Evolutionary conservation across 176 grass and related monocot species (phyloP).

Genomic region (Zizania latifolia): DNA sequence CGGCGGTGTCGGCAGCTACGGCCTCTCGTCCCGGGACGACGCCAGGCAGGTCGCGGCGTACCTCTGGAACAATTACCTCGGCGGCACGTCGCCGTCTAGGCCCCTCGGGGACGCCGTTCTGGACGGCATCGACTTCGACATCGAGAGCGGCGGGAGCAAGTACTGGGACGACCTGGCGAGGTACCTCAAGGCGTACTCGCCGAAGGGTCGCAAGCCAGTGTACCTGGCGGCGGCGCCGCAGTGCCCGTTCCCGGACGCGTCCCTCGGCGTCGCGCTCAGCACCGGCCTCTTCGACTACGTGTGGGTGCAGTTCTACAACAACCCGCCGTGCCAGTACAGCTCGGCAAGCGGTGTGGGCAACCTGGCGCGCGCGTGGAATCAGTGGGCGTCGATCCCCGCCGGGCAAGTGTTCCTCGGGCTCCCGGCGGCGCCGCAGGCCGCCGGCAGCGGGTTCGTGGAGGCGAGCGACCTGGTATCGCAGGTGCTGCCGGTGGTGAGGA

Average conservation of each 20-base stretch:
- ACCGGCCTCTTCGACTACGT: conserved; percentile 76
- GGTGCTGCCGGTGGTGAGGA: conserved; percentile 50
- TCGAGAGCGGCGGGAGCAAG: conserved; percentile 52
- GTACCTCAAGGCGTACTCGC: conserved; percentile 36
- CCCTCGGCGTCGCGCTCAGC: conserved; percentile 36
- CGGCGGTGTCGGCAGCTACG: conserved; percentile 55
- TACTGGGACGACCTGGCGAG: conserved; percentile 64
- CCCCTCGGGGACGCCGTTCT: conserved; percentile 63
- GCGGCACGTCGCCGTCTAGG: conserved; percentile 28
- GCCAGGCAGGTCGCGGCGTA: conserved; percentile 41
- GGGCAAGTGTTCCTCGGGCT: conserved; percentile 50
- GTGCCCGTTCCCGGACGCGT: conserved; percentile 73
- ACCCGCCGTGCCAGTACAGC: conserved; percentile 58
- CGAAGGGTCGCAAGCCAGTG: background rate
- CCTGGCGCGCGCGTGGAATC: conserved; percentile 46
- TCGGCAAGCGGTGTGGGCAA: background rate
- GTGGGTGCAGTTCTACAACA: conserved; percentile 95
- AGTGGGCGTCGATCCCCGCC: conserved; percentile 42
- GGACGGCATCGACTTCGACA: conserved; percentile 79
- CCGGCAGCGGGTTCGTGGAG: conserved; percentile 56
- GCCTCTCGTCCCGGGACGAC: conserved; percentile 37
- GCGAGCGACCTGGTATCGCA: conserved; percentile 22
- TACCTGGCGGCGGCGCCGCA: conserved; percentile 57
- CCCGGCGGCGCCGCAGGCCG: conserved; percentile 51
- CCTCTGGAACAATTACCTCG: conserved; percentile 74